Evolutionary conservation across 225 moss, liverwort and hornwort species (phyloP).

Genomic region (Bryum argenteum): DNA sequence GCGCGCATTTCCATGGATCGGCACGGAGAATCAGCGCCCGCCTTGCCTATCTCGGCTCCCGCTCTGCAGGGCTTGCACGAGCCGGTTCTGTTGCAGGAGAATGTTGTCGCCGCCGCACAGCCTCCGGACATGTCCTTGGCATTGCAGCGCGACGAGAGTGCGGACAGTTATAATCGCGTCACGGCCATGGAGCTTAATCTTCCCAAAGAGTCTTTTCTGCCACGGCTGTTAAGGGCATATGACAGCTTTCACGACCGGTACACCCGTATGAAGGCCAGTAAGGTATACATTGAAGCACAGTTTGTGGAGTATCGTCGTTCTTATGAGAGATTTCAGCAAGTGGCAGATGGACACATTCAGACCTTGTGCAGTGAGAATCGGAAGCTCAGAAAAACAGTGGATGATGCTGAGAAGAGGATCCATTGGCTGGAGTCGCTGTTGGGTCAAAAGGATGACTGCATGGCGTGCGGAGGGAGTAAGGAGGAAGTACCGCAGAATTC

Average conservation of each 20-base stretch:
- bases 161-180: constrained; percentile 11
- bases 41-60: not conserved
- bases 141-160: constrained; percentile 23
- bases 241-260: constrained; percentile 45
- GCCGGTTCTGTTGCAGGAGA: constrained; percentile 16
- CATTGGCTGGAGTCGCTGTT: constrained; percentile 51
- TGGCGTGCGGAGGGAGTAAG: constrained; percentile 23
- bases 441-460: constrained; percentile 37
- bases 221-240: constrained; percentile 41
- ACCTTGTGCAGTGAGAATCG: constrained; percentile 52
- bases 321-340: constrained; percentile 51
- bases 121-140: constrained; percentile 19
- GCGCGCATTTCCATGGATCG: constrained; percentile 2
- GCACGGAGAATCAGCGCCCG: constrained; percentile 11
- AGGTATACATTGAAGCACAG: constrained; percentile 46
- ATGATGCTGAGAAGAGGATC: constrained; percentile 42
- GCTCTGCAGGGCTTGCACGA: constrained; percentile 23
- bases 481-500: constrained; percentile 27
- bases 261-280: constrained; percentile 48
- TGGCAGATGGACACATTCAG: constrained; percentile 54
- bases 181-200: constrained; percentile 32
- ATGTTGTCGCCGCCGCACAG: constrained; percentile 13
- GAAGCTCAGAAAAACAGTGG: constrained; percentile 44
- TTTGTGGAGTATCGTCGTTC: constrained; percentile 51
- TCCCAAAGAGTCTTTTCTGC: constrained; percentile 46